Percentiles rank a stretch among this genome's conserved stretches.
Conservation (phyloP, 2,329 filamentous ascomycete genomes). For the Chalaropsis ovoidea region DNA sequence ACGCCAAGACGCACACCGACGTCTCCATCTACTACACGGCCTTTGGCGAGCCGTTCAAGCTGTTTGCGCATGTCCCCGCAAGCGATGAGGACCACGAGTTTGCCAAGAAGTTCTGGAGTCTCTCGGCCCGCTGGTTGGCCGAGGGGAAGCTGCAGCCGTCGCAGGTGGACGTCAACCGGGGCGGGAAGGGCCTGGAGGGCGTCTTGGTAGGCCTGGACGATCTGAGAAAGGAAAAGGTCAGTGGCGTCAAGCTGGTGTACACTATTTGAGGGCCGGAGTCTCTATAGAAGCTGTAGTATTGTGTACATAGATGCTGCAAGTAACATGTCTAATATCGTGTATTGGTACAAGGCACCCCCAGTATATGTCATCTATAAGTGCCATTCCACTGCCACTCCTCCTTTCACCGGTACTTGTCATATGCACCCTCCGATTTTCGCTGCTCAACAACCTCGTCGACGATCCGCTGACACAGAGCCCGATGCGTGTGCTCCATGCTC, state of each 20-base stretch:
- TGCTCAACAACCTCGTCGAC: conserved; percentile 30
- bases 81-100: conserved; percentile 32
- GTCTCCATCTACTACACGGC: conserved; percentile 36
- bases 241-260: conserved; percentile 39
- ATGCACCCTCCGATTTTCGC: conserved; percentile 2
- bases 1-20: conserved; percentile 32
- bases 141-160: conserved; percentile 33
- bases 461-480: conserved; percentile 31
- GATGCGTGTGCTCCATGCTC: conserved; percentile 30
- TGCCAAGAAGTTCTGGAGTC: conserved; percentile 34
- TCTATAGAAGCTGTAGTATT: neutral
- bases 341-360: neutral
- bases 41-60: conserved; percentile 33
- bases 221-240: conserved; percentile 32
- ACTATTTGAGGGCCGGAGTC: conserved; percentile 28
- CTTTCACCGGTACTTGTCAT: neutral
- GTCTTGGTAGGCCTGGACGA: conserved; percentile 33
- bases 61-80: conserved; percentile 28
- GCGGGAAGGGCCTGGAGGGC: conserved; percentile 31
- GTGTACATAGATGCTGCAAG: too few species aligned
- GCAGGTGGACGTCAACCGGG: conserved; percentile 30
- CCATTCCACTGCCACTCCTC: neutral
- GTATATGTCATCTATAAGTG: neutral
- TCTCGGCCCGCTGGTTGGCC: conserved; percentile 32
- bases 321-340: too few species aligned